Evolutionary conservation across 2,329 filamentous ascomycete species (phyloP).

Genomic region (Aspergillus fumigatus): DNA sequence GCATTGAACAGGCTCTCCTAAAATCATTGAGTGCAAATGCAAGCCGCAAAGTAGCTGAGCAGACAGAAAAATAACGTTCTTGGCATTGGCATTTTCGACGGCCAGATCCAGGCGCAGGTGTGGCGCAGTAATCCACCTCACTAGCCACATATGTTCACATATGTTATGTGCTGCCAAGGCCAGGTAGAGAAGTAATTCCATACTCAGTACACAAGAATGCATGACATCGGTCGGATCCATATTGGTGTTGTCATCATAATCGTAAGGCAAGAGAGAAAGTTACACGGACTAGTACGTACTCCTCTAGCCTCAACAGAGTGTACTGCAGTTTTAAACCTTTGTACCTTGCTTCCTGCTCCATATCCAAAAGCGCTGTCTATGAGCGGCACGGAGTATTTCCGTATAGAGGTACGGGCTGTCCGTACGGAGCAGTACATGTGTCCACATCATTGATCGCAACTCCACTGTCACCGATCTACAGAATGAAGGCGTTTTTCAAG

Average conservation of each 20-base stretch:
- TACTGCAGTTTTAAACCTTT: not conserved
- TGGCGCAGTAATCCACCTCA: constrained; percentile 9
- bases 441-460: not conserved
- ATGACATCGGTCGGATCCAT: not conserved
- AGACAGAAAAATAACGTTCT: not conserved
- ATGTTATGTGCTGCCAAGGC: constrained; percentile 9
- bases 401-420: too few relatives aligned
- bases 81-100: constrained; percentile 11
- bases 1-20: not conserved
- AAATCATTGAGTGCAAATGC: not conserved
- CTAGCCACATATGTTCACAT: constrained; percentile 13
- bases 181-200: not conserved
- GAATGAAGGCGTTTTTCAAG: not conserved
- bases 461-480: not conserved
- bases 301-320: not conserved
- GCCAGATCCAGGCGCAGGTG: constrained; percentile 7
- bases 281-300: not conserved
- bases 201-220: too few relatives aligned
- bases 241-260: not conserved
- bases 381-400: not conserved
- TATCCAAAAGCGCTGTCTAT: not conserved
- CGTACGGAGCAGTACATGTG: not conserved
- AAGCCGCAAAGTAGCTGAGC: not conserved
- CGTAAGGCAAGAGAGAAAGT: not conserved
- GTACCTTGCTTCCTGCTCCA: not conserved